These are phyloP conservation scores for Eutreptiella sp. DNA, from an alignment of 208 protist species.

Conservation along the genomic window DNA sequence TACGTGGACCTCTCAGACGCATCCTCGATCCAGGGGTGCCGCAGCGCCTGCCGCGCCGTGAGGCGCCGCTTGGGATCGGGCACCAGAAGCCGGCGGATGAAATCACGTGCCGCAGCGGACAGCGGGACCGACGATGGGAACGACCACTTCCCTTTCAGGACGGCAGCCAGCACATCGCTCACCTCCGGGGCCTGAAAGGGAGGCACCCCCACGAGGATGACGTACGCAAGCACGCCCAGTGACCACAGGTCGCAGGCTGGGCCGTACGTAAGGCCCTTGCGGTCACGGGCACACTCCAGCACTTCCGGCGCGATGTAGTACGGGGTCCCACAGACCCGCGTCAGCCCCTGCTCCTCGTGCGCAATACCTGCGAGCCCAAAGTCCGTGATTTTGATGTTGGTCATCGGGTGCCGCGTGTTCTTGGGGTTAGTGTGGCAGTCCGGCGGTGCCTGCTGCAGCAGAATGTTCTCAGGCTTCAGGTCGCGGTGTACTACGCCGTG, in stretches of 20 bases:
- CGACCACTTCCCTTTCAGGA: conserved; percentile 29
- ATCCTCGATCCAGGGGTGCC: conserved; percentile 69
- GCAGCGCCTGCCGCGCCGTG: conserved; percentile 66
- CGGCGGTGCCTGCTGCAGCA: conserved; percentile 27
- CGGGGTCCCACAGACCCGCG: conserved; percentile 33
- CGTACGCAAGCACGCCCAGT: conserved; percentile 34
- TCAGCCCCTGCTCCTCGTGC: conserved; percentile 5
- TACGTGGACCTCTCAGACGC: too few relatives aligned
- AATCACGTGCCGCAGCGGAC: conserved; percentile 56
- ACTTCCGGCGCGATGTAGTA: conserved; percentile 43
- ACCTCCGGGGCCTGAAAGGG: conserved; percentile 32
- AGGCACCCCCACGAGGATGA: conserved; percentile 35
- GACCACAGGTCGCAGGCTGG: conserved; percentile 4
- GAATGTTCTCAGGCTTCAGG: conserved; percentile 44
- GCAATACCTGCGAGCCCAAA: conserved; percentile 30
- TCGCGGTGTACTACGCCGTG: conserved; percentile 36
- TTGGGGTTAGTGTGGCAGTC: neutral
- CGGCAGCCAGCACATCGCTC: conserved; percentile 25
- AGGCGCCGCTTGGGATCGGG: conserved; percentile 59
- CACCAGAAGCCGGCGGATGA: conserved; percentile 61
- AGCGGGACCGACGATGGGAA: conserved; percentile 28
- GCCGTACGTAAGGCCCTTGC: conserved; percentile 33
- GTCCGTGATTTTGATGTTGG: conserved; percentile 31
- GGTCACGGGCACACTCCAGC: conserved; percentile 20
- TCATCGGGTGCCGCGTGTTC: neutral